Base-by-base conservation (phyloP, 192 early-diverging fungal species). In the Chytriomyces confervae region DNA sequence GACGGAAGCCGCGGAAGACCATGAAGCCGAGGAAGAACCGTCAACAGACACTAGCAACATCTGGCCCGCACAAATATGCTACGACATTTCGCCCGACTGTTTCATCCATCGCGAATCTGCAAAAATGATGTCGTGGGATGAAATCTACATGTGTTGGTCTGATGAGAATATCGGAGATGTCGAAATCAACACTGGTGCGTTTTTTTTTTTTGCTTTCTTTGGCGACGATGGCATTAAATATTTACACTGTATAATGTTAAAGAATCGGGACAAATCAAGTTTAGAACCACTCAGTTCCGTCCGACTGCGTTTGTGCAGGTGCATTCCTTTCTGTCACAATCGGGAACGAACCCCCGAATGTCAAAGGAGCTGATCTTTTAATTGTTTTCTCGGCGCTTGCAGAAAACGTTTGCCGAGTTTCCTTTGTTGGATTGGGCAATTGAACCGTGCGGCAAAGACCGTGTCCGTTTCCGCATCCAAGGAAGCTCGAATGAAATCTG, bases 231-330 rank as follows among this genome's bases (percentile, higher is more conserved):
- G 4, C 6, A 6, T 70, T 62, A n/a, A n/a, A n/a, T n/a, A n/a
- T 5, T 70, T 51, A 53, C 16, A 20, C 23, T 62, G 11, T 13
- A 18, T 13, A 53, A 10, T 62, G 16, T 47, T 74, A 50, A 16
- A 81, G 86, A 83, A 62, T 70, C 24, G 7, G 82, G 85, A 20
- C 51, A 63, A 11, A 75, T 87, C 47, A 82, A 84, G 60, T 89
- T 87, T 77, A 66, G 77, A 64, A 84, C 88, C 8, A 84, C 84
- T 13, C 86, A 84, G 47, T 89, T 89, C 60, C 61, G 75, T 2
- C 86, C 86, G 36, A 85, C 83, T 10, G 88, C 88, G 7, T 36
- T 84, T 8, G 76, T 87, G 16, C 82, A 86, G 80, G 82, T 81
- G 18, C 7, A 1, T 72, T 29, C 29, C 9, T 23, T 23, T n/a